Base-by-base conservation (phyloP, 805 yeast genomes). In the Schwanniomyces occidentalis region DNA sequence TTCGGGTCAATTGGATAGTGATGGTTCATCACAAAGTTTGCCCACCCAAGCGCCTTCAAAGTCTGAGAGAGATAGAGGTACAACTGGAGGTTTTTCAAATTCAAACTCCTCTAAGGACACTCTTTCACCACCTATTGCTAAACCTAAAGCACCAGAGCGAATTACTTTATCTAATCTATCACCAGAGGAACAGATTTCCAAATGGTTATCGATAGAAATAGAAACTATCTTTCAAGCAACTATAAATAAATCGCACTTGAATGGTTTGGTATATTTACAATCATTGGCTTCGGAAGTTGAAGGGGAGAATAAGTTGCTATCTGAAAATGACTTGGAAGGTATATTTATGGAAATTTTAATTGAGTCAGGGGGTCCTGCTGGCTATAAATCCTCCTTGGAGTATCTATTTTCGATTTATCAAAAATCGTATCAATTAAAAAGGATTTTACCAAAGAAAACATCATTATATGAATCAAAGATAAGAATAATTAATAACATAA, bases 331-430 rank as follows among this genome's bases (percentile, higher is more conserved):
- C 15, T 51, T 77, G 21, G 88, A 81, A 43, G 61, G 71, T 6
- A 61, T 73, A 2, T 70, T 79, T 36, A 67, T 80, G 54, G 84
- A 80, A 40, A 52, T 75, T 14, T 56, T 81, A 28, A 69, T 81
- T 2, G 85, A 79, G 37, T 47, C 56, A 22, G 86, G 85, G 1
- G 62, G 69, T 10, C 68, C 70, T 4, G 24, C 44, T 5, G 30
- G 38, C 4, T 45, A 24, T 36, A 41, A 52, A 2, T 50, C 67
- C 8, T 72, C 83, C 0, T 60, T 78, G 26, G 63, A 59, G 16
- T 81, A 75, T 48, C 56, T 80, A 32, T 69, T 54, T 42, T 54
- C 56, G 5, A 56, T 73, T 6, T 78, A 81, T 72, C 48, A 48
- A 4, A 54, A 53, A 20, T 59, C 76, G 1, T 66, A 54, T 40